Base-by-base conservation (phyloP, 1,284 basidiomycete species). In the Cryptococcus sp. region DNA sequence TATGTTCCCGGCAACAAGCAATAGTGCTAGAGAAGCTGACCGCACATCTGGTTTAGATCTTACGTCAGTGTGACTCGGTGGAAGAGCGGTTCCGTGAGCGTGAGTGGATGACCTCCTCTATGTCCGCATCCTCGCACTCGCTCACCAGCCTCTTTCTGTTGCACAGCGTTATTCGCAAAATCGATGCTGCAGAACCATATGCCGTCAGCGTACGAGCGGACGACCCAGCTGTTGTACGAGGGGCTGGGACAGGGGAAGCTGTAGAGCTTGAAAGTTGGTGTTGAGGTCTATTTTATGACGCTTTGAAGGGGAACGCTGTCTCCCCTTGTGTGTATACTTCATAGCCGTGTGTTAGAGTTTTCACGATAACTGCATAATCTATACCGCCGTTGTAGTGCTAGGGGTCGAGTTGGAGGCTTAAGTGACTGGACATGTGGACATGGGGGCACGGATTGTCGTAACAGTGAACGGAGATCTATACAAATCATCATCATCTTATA, bases 11-110 rank as follows among this genome's bases (percentile, higher is more conserved):
- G 4, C 28, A 33, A 33, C 4, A 15, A n/a, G 9, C 48, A 12
- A 48, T 13, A 16, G 20, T 20, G 12, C 52, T 28, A 21, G 6
- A 28, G 33, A 21, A 13, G 59, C 38, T 55, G 23, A 55, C 18
- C 21, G 38, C 28, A 57, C 11, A n/a, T n/a, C n/a, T 40, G 33
- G 7, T 36, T 6, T 39, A 68, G 65, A 69, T 69, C 18, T 64
- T 82, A 21, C 67, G 79, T 3, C 70, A 73, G 45, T 79, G 79
- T 55, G 76, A 79, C 46, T 76, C 79, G 18, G 78, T 81, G 5
- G 73, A 77, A 56, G 77, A 77, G 57, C 60, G 80, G 4, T 82
- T 82, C 64, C 70, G 77, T 20, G 80, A 82, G 58, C 79, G 79
- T 55, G 61, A 79, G 64, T 80, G 20, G 7, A 18, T 28, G n/a